Percentiles rank a stretch among this genome's conserved stretches.
phyloP scores from a whole-genome alignment of 2,329 filamentous ascomycete species.

The Cordyceps militaris region DNA sequence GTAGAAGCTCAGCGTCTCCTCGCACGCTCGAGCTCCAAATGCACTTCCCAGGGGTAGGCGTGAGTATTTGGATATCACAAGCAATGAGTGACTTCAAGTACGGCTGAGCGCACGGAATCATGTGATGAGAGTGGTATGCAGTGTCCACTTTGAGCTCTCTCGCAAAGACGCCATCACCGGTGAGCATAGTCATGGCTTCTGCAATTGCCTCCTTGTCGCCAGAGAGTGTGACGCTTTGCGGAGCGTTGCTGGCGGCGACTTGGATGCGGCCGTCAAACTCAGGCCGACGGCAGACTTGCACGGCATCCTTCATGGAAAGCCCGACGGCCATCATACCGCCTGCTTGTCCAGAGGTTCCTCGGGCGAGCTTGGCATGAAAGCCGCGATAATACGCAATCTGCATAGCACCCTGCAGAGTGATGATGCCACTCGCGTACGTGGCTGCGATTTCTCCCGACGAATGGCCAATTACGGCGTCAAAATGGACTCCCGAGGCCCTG shows the following conservation, averaged over 20 bases:
- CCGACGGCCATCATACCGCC: slow-evolving; percentile 18
- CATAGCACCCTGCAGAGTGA: slow-evolving; percentile 23
- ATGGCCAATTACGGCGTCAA: slow-evolving; percentile 37
- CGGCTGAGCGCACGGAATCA: neutral
- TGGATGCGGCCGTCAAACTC: slow-evolving; percentile 16
- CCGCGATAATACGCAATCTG: slow-evolving; percentile 19
- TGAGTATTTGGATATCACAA: neutral
- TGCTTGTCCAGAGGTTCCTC: neutral
- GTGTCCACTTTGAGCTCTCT: slow-evolving; percentile 15
- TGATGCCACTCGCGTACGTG: slow-evolving; percentile 39
- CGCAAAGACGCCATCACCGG: slow-evolving; percentile 14
- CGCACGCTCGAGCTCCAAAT: neutral
- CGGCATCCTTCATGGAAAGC: slow-evolving; percentile 11
- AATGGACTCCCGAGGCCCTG: slow-evolving; percentile 23
- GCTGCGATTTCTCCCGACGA: slow-evolving; percentile 45
- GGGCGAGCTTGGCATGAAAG: neutral
- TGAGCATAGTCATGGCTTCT: neutral
- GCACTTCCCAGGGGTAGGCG: slow-evolving; percentile 11
- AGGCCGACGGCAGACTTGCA: slow-evolving; percentile 5
- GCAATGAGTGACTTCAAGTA: neutral
- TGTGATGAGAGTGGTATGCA: slow-evolving; percentile 14
- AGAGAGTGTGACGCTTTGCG: slow-evolving; percentile 17
- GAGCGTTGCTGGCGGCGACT: slow-evolving; percentile 20
- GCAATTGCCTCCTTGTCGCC: slow-evolving; percentile 13
- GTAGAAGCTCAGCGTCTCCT: slow-evolving; percentile 12